Evolutionary conservation across 345 rosid genomes (phyloP), one percentile per base, ranked within the genome.

Genomic region (Odontarrhena argentea): DNA sequence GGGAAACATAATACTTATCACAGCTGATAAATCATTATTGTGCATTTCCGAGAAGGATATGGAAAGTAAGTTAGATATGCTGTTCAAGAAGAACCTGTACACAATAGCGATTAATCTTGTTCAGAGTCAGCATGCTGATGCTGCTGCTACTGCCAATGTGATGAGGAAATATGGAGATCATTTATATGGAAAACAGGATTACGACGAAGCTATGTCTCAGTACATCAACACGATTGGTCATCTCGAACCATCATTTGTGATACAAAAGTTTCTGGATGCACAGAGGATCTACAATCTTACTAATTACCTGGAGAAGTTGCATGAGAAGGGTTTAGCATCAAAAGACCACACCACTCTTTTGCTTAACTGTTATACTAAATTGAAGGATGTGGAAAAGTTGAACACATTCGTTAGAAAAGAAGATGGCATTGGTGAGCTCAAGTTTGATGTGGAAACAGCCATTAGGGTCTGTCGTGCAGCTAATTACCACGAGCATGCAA

Each of bases 61-160:
- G 99, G 99, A 94, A 77, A 91, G 99, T 83, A 94, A 94, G 81
- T 76, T 91, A 58, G 97, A 94, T 78, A 91, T 94, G 97, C 91
- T 94, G 57, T 94, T 88, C 81, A 94, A 91, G 95, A 94, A 88
- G 76, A 91, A 94, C 66, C 86, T 83, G 45, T 94, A 91, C 75
- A 88, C 95, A 11, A 91, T 86, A 41, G 99, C 97, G 8, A 94
- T 94, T 69, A 91, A 91, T 83, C 96, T 94, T 70, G 99, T 94
- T 58, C 99, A 87, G 67, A 94, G 96, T 68, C 99, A 94, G 70
- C 95, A 94, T 78, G 97, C 97, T 47, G 97, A 91, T 88, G 92
- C 96, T 76, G 87, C 99, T 61, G 99, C 99, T 58, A 91, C 99
- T 44, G 96, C 99, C 43, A 96, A 94, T 84, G 97, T 91, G 44